Base-by-base conservation (phyloP, 495 filamentous ascomycete species). In the Astrothelium macrocarpum region DNA sequence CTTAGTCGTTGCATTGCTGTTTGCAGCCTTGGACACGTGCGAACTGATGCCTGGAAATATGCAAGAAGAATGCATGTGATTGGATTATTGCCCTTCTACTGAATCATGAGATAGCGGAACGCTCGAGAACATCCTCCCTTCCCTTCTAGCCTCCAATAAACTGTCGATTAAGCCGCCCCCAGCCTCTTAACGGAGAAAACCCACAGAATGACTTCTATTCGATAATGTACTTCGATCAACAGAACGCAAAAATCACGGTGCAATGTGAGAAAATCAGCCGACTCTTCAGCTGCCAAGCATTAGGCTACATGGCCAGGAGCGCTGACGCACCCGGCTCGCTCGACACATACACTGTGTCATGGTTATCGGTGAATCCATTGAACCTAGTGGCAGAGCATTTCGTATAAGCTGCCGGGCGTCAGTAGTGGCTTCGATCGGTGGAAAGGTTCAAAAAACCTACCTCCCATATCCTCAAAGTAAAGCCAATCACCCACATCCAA, bases 381-480 rank as follows among this genome's bases (percentile, higher is more conserved):
- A 99, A 99, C 62, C 85, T 84, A 62, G 94, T 97, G 67, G 94
- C 92, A 46, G 91, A 97, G 80, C 91, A 96, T 80, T 87, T 92
- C 69, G 94, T 96, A 74, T 99, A 99, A 61, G 94, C 94, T 56
- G 25, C 29, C 20, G 20, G 1, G 20, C 49, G 25, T 56, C 29
- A 56, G 66, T 16, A n/a, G 49, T 32, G 39, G 58, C 16, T 36
- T 1, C 34, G 32, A 65, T 11, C 49, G 49, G 49, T 16, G 25
- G 25, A 26, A 26, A 10, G 25, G 20, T 28, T 16, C 7, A 56
- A 56, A 56, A 28, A 9, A 56, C 49, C 49, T 12, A 56, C 49
- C 49, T 34, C 94, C 94, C 94, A 99, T 99, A 42, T 96, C 84
- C 78, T 95, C 90, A 71, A 97, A 99, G 75, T 94, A 97, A 20